A percentile compares a stretch with the other conserved stretches of the same genome.
phyloP scores from a whole-genome alignment of 2,329 filamentous ascomycete species.

The Aspergillus intermedius region DNA sequence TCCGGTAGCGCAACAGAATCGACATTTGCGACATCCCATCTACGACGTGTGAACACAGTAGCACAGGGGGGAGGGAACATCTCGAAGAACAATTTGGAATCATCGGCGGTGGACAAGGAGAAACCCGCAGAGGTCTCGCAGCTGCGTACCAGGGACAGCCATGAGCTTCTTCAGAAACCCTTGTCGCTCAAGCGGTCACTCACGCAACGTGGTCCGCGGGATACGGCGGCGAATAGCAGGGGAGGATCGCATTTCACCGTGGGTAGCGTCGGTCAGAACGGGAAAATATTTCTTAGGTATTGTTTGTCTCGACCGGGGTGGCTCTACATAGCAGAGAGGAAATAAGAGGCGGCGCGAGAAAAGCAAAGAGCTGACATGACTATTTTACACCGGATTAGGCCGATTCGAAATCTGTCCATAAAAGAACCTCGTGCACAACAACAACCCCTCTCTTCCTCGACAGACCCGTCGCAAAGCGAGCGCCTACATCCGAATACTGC shows the following conservation, averaged over 20 bases:
- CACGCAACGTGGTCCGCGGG: conserved; percentile 46
- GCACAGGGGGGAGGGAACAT: conserved; percentile 25
- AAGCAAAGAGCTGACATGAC: conserved; percentile 5
- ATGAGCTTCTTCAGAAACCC: conserved; percentile 41
- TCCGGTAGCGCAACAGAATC: conserved; percentile 11
- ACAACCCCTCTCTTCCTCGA: conserved; percentile 35
- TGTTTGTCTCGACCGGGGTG: conserved; percentile 19
- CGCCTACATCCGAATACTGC: conserved; percentile 39
- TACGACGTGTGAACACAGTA: conserved; percentile 36
- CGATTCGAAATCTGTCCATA: conserved; percentile 29
- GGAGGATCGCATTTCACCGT: conserved; percentile 71
- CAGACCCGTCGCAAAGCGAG: conserved; percentile 55
- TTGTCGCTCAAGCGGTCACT: conserved; percentile 38
- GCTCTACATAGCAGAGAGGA: neutral
- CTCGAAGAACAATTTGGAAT: conserved; percentile 22
- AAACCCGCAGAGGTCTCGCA: conserved; percentile 28
- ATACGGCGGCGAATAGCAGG: conserved; percentile 54
- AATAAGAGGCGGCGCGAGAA: neutral
- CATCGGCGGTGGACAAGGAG: conserved; percentile 26
- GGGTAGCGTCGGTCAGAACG: conserved; percentile 75
- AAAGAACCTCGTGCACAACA: conserved; percentile 24
- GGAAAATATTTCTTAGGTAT: conserved; percentile 74
- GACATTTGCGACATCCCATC: conserved; percentile 17
- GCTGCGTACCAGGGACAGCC: conserved; percentile 45
- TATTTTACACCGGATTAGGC: conserved; percentile 16